Conservation (phyloP, 306 rosid species). For the Oemleria cerasiformis region DNA sequence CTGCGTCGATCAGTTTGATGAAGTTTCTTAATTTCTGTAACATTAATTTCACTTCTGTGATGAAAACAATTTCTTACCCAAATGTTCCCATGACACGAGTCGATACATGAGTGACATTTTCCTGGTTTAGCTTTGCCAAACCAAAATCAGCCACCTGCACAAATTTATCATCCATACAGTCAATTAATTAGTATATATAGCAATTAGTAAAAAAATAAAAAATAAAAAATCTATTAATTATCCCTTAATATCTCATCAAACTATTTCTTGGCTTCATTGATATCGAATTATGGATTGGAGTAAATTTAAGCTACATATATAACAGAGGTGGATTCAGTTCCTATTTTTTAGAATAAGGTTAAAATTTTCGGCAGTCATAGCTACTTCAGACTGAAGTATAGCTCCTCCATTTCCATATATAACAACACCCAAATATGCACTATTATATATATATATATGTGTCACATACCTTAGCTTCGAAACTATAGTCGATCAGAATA, state of each 20-base stretch:
- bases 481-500: conserved; percentile 69
- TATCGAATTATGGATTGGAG: too few species aligned
- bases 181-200: too few species aligned
- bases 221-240: not conserved
- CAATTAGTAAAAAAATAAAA: not conserved
- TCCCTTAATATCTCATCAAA: not conserved
- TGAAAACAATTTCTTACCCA: conserved; percentile 45
- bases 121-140: conserved; percentile 76
- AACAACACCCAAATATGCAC: too few species aligned
- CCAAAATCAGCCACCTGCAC: conserved; percentile 90
- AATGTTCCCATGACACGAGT: conserved; percentile 96
- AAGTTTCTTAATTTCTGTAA: not conserved
- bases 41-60: not conserved
- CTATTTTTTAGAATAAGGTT: too few species aligned
- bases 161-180: not conserved
- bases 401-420: too few species aligned
- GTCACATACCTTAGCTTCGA: conserved; percentile 70
- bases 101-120: conserved; percentile 68
- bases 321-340: too few species aligned
- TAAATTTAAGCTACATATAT: not conserved
- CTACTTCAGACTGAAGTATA: too few species aligned
- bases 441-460: not conserved
- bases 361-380: too few species aligned
- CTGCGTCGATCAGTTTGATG: conserved; percentile 26
- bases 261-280: not conserved